Evolutionary conservation across 2,329 filamentous ascomycete species (phyloP), one percentile per base, ranked within the genome.

Genomic region (Colletotrichum neosansevieriae): DNA sequence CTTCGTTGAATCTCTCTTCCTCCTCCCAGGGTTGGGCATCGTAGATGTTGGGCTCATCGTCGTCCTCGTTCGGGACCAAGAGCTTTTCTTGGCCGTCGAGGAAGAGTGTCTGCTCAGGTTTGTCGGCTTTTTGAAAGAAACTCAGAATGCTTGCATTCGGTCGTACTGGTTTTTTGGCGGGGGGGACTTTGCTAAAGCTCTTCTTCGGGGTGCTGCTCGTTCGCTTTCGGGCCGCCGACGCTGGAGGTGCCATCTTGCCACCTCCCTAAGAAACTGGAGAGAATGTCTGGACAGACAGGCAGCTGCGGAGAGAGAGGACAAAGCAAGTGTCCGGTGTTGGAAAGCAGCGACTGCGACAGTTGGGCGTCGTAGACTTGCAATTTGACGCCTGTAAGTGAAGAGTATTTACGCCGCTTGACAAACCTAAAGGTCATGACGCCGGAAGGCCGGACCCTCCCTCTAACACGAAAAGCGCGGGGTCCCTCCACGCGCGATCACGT

Each of bases 51-150:
- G 59, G 49, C 17, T 68, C 61, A 10, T 60, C 64, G 17, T 45
- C 45, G 21, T 67, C 44, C 36, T 24, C 45, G 29, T 45, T 36
- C 19, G 47, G 53, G 12, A 53, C 29, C 6, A 36, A 17, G 13
- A 67, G 45, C 29, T 63, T 60, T 24, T 70, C 62, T 2, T 73
- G 59, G 3, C 71, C 49, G 15, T 74, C 71, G 0, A 84, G 77
- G 71, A 92, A 91, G 10, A 92, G 83, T 19, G 83, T 82, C 63
- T 89, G 81, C 70, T 91, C 84, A 64, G 85, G 81, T 59, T 86
- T 85, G 44, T 88, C 85, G 0, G 87, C 83, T 75, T 93, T 94
- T 74, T 92, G 89, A 76, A 94, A 94, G 77, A 93, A 94, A 71
- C 80, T 93, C 13, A 93, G 79, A 36, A 94, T 93, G 71, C 89